Evolutionary conservation across 176 grass and related monocot genomes (phyloP).

Genomic region (Triticum urartu): DNA sequence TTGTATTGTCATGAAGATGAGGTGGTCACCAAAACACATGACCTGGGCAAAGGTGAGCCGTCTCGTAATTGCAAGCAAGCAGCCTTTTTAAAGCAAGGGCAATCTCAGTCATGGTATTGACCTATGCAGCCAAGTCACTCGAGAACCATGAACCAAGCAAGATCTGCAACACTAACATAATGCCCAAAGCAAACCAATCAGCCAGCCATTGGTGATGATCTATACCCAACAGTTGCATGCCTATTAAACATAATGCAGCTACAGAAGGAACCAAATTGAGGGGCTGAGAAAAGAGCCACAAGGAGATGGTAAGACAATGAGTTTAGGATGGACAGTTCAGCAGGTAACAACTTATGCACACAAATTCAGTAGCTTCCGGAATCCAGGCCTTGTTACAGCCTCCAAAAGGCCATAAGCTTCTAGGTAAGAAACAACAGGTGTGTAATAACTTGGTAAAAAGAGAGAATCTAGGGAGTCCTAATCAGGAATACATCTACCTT

Average conservation of each 20-base stretch:
- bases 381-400: not conserved
- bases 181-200: not conserved
- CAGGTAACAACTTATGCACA: not conserved
- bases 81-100: not conserved
- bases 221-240: not conserved
- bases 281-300: not conserved
- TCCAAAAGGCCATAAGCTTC: not conserved
- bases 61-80: not conserved
- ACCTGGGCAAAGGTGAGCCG: not conserved
- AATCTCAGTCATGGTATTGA: not conserved
- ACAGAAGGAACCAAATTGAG: not conserved
- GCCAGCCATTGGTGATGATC: not conserved
- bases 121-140: not conserved
- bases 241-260: not conserved
- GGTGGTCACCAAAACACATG: not conserved
- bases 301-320: slow-evolving; percentile 6
- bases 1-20: not conserved
- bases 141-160: slow-evolving; percentile 16
- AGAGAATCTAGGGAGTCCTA: not conserved
- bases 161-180: not conserved
- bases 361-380: not conserved
- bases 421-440: not conserved
- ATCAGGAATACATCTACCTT: not conserved
- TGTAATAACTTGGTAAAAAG: not conserved
- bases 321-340: not conserved